Percentiles rank a stretch among this genome's conserved stretches.
Conservation (phyloP, 352 stramenopile genomes). For the Pythium apleroticum region DNA sequence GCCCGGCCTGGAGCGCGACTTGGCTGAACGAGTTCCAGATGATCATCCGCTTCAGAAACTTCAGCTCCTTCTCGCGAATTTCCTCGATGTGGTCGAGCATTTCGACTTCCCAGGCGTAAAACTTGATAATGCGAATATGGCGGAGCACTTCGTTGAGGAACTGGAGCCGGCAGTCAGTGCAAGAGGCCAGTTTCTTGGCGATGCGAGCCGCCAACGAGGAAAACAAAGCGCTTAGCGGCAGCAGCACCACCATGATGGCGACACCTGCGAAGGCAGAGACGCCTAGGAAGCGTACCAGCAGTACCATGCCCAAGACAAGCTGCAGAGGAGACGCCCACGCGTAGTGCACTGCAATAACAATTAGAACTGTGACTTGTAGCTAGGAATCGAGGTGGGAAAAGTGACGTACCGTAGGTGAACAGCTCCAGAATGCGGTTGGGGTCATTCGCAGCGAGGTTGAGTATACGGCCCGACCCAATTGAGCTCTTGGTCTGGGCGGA, state of each 20-base stretch:
- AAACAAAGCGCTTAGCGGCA: conserved; percentile 40
- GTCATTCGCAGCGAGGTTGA: conserved; percentile 94
- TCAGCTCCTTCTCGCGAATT: conserved; percentile 50
- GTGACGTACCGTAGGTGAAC: conserved; percentile 40
- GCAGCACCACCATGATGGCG: conserved; percentile 52
- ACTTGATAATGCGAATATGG: conserved; percentile 72
- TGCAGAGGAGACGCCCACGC: conserved; percentile 63
- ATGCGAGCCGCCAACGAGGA: conserved; percentile 40
- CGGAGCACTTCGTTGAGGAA: conserved; percentile 59
- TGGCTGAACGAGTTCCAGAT: conserved; percentile 56
- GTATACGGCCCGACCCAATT: conserved; percentile 78
- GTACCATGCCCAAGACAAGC: conserved; percentile 48
- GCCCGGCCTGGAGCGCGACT: conserved; percentile 45
- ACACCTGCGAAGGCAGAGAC: conserved; percentile 53
- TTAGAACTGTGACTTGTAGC: no score
- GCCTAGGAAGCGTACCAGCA: conserved; percentile 56
- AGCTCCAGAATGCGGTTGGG: conserved; percentile 89
- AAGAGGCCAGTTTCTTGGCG: conserved; percentile 42
- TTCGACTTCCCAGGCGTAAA: conserved; percentile 73
- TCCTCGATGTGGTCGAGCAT: conserved; percentile 49
- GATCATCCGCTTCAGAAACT: conserved; percentile 46
- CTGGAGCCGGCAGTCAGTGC: conserved; percentile 53
- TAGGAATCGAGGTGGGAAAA: no score
- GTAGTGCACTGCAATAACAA: conserved; percentile 44
- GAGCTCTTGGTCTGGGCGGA: conserved; percentile 60